Evolutionary conservation across 768 basidiomycete genomes (phyloP).

Genomic region (Scleroderma bovista): DNA sequence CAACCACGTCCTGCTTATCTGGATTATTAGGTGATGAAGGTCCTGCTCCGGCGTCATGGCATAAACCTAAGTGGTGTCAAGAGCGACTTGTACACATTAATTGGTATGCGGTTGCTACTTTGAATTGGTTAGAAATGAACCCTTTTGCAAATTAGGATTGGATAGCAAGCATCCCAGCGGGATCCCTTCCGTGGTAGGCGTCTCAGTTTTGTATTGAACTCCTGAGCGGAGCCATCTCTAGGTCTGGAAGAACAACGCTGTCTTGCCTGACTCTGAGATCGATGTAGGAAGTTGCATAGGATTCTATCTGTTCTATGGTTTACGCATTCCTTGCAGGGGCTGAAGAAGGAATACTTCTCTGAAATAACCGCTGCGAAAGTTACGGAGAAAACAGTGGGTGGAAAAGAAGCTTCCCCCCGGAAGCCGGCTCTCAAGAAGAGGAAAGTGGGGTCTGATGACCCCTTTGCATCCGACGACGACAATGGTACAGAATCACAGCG

Average conservation of each 20-base stretch:
- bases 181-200: constrained; percentile 58
- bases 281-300: constrained; percentile 39
- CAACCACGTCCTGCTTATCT: not conserved
- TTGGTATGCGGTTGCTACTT: constrained; percentile 35
- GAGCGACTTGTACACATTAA: constrained; percentile 59
- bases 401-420: constrained; percentile 20
- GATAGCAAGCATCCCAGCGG: constrained; percentile 77
- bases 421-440: constrained; percentile 48
- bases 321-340: constrained; percentile 34
- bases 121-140: not conserved
- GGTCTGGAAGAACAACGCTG: constrained; percentile 63
- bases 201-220: not conserved
- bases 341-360: constrained; percentile 60
- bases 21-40: constrained; percentile 57
- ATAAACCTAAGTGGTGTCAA: constrained; percentile 64
- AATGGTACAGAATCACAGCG: constrained; percentile 4
- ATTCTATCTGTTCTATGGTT: not conserved
- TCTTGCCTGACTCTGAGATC: constrained; percentile 56
- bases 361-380: constrained; percentile 27
- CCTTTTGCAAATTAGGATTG: constrained; percentile 42
- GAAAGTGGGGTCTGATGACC: constrained; percentile 40
- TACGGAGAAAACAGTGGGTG: constrained; percentile 15
- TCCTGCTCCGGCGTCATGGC: constrained; percentile 61
- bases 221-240: constrained; percentile 19
- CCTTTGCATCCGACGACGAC: constrained; percentile 53